Percentiles rank a stretch among this genome's conserved stretches.
phyloP scores from a whole-genome alignment of 805 yeast genomes.

The Saccharomycopsis vini region DNA sequence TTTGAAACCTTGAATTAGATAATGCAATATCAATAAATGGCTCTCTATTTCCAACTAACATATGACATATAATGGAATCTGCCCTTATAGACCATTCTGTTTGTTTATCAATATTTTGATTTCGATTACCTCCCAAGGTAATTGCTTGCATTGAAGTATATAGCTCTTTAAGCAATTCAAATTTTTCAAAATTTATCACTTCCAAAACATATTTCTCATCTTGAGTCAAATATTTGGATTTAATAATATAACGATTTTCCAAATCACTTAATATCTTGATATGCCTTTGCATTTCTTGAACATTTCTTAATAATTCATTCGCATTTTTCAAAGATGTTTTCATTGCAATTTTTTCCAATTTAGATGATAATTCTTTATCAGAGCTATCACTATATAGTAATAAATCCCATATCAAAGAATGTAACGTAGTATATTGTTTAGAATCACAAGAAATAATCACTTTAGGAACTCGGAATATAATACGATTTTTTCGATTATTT shows the following conservation, averaged over 20 bases:
- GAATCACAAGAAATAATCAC: constrained; percentile 65
- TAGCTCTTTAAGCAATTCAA: constrained; percentile 33
- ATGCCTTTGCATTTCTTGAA: constrained; percentile 42
- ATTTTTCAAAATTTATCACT: constrained; percentile 31
- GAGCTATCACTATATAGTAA: constrained; percentile 70
- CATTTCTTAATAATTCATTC: constrained; percentile 36
- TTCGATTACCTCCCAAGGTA: constrained; percentile 23
- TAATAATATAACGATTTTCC: constrained; percentile 38
- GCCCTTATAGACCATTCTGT: constrained; percentile 58
- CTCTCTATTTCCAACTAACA: constrained; percentile 47
- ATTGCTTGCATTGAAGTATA: constrained; percentile 38
- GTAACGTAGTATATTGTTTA: constrained; percentile 58
- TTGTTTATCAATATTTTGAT: constrained; percentile 24
- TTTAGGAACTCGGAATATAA: constrained; percentile 61
- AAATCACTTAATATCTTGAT: constrained; percentile 34
- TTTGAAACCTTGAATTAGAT: constrained; percentile 48
- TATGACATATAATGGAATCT: constrained; percentile 62
- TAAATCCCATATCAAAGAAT: constrained; percentile 51
- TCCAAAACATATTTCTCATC: constrained; percentile 37
- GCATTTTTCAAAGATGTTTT: constrained; percentile 64
- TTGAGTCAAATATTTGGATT: constrained; percentile 41
- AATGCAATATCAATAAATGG: constrained; percentile 68
- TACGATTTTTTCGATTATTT: constrained; percentile 30
- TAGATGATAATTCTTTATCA: constrained; percentile 45
- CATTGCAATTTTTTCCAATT: constrained; percentile 55